Percentiles rank a stretch among this genome's conserved stretches.
Evolutionary conservation across 1,139 yeast species (phyloP).

Genomic region (Saccharomyces hybrid): DNA sequence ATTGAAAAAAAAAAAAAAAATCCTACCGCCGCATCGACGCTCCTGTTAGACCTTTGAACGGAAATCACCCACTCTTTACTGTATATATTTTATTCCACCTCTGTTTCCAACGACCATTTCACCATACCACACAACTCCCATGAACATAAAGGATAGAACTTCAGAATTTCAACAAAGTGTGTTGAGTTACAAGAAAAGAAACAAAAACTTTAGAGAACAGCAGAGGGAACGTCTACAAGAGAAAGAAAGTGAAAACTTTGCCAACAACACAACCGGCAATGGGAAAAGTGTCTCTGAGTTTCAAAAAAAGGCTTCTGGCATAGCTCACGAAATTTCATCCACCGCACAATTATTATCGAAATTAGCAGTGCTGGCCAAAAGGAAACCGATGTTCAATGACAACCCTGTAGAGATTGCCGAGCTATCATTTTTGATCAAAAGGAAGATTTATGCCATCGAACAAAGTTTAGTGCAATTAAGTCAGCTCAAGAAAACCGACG

Average conservation of each 20-base stretch:
- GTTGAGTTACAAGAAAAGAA: conserved; percentile 23
- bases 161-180: conserved; percentile 32
- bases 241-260: background rate
- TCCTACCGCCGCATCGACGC: background rate
- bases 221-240: background rate
- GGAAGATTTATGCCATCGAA: conserved; percentile 82
- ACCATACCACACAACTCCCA: conserved; percentile 3
- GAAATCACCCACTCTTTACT: background rate
- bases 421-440: conserved; percentile 85
- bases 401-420: conserved; percentile 91
- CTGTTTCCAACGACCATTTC: background rate
- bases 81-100: background rate
- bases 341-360: conserved; percentile 81
- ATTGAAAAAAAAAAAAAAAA: background rate
- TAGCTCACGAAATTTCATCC: conserved; percentile 82
- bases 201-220: conserved; percentile 9
- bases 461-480: conserved; percentile 46
- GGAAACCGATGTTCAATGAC: conserved; percentile 92
- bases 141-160: conserved; percentile 31
- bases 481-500: conserved; percentile 44
- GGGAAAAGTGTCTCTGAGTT: conserved; percentile 43
- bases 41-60: background rate
- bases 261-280: background rate
- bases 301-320: conserved; percentile 68
- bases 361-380: conserved; percentile 74